Percentiles rank a stretch among this genome's conserved stretches.
These are phyloP conservation scores for Ustilago sp. DNA, from an alignment of 1,284 basidiomycete genomes.

Conservation along the genomic window DNA sequence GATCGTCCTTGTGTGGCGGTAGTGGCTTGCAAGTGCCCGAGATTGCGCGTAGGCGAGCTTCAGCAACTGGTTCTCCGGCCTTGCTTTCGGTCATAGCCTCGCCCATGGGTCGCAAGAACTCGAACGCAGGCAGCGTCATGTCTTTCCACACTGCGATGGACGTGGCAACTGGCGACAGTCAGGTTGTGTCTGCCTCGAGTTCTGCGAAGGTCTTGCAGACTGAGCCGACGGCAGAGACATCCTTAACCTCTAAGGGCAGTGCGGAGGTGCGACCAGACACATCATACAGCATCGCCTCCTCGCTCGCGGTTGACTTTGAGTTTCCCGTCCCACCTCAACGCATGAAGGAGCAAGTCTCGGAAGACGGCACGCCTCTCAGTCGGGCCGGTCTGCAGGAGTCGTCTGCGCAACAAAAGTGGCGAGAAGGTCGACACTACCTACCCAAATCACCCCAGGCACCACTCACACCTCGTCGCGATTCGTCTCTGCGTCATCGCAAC, in stretches of 20 bases:
- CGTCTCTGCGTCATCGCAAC: slow-evolving; percentile 19
- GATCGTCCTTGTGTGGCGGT: neutral
- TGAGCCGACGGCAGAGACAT: slow-evolving; percentile 3
- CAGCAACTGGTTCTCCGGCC: neutral
- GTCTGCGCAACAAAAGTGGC: slow-evolving; percentile 19
- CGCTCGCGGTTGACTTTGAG: slow-evolving; percentile 45
- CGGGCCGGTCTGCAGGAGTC: slow-evolving; percentile 37
- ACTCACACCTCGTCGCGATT: slow-evolving; percentile 25
- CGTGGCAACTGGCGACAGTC: slow-evolving; percentile 1
- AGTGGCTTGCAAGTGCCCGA: slow-evolving; percentile 13
- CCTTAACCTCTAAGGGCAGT: slow-evolving; percentile 2
- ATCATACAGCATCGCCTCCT: slow-evolving; percentile 43
- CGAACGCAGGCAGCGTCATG: slow-evolving; percentile 18
- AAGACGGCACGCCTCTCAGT: slow-evolving; percentile 49
- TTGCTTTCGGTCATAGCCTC: neutral
- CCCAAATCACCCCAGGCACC: neutral
- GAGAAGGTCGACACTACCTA: slow-evolving; percentile 21
- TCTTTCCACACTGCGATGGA: slow-evolving; percentile 42
- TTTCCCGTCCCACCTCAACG: slow-evolving; percentile 49
- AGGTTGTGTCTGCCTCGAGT: neutral
- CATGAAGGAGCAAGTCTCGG: slow-evolving; percentile 43
- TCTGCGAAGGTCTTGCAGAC: slow-evolving; percentile 16
- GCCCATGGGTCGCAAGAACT: slow-evolving; percentile 15
- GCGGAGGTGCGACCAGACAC: slow-evolving; percentile 26
- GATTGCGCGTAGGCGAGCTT: slow-evolving; percentile 6